Conservation (phyloP, 805 yeast genomes). For the Wickerhamiella shivajii region DNA sequence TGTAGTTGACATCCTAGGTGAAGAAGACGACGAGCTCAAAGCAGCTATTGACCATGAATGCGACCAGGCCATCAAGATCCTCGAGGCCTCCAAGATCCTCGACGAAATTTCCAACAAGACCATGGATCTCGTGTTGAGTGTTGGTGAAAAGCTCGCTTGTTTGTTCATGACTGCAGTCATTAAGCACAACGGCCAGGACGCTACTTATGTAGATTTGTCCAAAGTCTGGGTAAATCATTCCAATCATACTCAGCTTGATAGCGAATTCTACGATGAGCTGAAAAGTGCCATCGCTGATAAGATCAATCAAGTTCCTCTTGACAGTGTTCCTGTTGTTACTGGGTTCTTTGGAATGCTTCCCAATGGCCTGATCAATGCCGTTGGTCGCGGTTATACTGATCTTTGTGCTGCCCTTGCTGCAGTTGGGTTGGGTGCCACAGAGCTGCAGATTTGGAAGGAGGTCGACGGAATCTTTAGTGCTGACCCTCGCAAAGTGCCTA, state of each 20-base stretch:
- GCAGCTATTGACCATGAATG: conserved; percentile 51
- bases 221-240: too few relatives aligned
- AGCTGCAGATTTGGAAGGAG: conserved; percentile 96
- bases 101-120: conserved; percentile 88
- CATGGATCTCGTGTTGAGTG: conserved; percentile 75
- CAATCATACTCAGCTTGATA: conserved; percentile 26
- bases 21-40: conserved; percentile 32
- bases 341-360: conserved; percentile 96
- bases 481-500: conserved; percentile 89
- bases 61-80: conserved; percentile 47
- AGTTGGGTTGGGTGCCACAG: conserved; percentile 84
- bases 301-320: conserved; percentile 24
- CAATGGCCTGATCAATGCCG: conserved; percentile 82
- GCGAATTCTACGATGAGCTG: conserved; percentile 40
- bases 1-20: conserved; percentile 42
- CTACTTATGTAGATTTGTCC: conserved; percentile 68
- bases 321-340: conserved; percentile 73
- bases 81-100: conserved; percentile 78
- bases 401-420: conserved; percentile 94
- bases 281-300: conserved; percentile 35
- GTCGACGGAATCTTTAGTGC: conserved; percentile 98
- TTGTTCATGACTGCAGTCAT: conserved; percentile 74
- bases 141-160: conserved; percentile 89
- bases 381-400: conserved; percentile 96
- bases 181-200: conserved; percentile 65